These are phyloP conservation scores for Beauveria asiatica DNA, from an alignment of 2,329 filamentous ascomycete genomes.

Conservation along the genomic window DNA sequence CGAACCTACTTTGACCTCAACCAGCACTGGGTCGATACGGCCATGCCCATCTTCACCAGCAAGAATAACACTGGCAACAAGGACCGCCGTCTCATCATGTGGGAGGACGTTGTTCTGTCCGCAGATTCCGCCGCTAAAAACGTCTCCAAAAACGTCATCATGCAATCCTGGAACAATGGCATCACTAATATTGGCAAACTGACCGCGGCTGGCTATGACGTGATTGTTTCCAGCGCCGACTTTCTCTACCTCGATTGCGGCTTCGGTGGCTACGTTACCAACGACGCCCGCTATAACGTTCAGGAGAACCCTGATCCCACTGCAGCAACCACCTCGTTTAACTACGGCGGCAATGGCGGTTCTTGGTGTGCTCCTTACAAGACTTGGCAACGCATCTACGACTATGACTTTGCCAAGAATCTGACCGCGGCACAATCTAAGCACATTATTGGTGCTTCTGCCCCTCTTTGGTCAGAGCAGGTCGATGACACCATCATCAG, in stretches of 20 bases:
- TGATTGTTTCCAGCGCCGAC: constrained; percentile 47
- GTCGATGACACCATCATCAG: constrained; percentile 44
- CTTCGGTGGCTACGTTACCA: constrained; percentile 43
- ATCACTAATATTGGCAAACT: constrained; percentile 42
- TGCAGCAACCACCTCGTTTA: constrained; percentile 35
- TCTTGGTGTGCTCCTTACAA: constrained; percentile 53
- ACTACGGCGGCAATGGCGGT: constrained; percentile 44
- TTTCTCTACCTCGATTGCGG: constrained; percentile 51
- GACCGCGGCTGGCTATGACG: constrained; percentile 40
- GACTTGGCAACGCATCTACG: constrained; percentile 52
- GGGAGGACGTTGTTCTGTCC: constrained; percentile 43
- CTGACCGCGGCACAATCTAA: constrained; percentile 36
- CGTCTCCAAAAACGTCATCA: constrained; percentile 41
- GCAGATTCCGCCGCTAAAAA: constrained; percentile 33
- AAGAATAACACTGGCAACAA: constrained; percentile 18
- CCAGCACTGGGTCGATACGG: constrained; percentile 45
- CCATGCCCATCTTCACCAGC: constrained; percentile 38
- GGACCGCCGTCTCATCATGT: constrained; percentile 47
- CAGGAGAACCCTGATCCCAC: constrained; percentile 39
- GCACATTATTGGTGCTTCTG: constrained; percentile 42
- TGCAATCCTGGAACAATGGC: constrained; percentile 49
- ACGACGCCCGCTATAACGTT: constrained; percentile 48
- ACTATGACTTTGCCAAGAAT: constrained; percentile 45
- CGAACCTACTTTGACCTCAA: constrained; percentile 39
- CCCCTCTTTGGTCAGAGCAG: constrained; percentile 46